Percentiles rank a stretch among this genome's conserved stretches.
These are phyloP conservation scores for Acanthamoeba triangularis DNA, from an alignment of 208 protist species.

Conservation along the genomic window DNA sequence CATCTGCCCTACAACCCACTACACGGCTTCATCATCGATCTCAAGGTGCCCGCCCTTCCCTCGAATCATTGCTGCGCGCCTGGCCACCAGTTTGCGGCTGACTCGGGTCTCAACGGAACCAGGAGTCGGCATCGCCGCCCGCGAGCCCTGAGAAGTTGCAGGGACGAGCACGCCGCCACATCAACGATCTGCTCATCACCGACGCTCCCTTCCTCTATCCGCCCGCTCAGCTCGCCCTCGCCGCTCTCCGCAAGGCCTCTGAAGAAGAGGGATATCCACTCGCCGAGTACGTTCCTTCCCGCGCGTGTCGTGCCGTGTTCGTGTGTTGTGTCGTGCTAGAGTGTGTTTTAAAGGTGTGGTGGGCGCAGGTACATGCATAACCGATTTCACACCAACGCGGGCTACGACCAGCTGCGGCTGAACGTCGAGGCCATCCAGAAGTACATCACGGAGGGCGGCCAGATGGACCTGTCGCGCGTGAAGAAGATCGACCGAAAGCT, in stretches of 20 bases:
- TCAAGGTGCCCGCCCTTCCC: neutral
- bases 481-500: conserved; percentile 46
- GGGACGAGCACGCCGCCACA: neutral
- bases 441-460: neutral
- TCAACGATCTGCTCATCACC: conserved; percentile 16
- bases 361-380: neutral
- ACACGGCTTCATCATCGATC: conserved; percentile 36
- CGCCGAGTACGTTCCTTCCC: neutral
- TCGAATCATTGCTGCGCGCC: neutral
- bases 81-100: neutral
- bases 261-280: neutral
- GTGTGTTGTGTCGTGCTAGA: too few relatives aligned
- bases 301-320: neutral
- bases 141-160: neutral
- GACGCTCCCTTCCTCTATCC: conserved; percentile 43
- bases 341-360: neutral
- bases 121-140: neutral
- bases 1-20: conserved; percentile 50
- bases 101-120: neutral
- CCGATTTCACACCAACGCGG: neutral
- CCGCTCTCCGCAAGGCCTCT: neutral
- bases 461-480: neutral
- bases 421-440: conserved; percentile 13
- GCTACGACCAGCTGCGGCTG: neutral
- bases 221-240: conserved; percentile 54